Evolutionary conservation across 106 monocot species (phyloP), one percentile per base, ranked within the genome.

Genomic region (Agapanthus africanus): DNA sequence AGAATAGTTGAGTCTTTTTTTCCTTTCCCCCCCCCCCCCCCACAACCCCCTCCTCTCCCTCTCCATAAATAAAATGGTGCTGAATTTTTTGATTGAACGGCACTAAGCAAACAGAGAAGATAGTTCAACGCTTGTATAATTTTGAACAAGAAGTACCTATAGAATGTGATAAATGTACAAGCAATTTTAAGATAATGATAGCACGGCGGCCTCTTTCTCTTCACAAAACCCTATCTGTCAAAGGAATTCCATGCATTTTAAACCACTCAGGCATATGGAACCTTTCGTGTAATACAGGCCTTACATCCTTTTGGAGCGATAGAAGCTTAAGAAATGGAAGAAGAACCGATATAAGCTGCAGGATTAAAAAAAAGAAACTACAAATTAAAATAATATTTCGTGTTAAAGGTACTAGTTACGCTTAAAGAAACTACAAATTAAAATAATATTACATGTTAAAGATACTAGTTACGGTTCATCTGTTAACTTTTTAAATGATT

Each of bases 241-340:
- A 25, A 37, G 71, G 38, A 42, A 47, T 44, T 11, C 88, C 88
- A 31, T 83, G 87, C 47, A 83, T 71, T 54, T 78, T 60, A 76
- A 88, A 84, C 87, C 87, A 88, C 36, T 88, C 83, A 0, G 81
- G 83, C 83, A 88, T 88, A 79, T 76, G 80, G 57, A 84, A 88
- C 18, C 69, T 78, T 44, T 84, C 81, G 28, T 81, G 51, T 8
- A 88, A 49, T 0, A 74, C 70, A 31, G 84, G 83, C 69, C 88
- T 63, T 9, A 88, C 88, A 71, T 88, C 88, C 30, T 88, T 84
- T 71, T 88, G 80, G 31, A 70, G 56, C 42, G 88, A 84, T 2
- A 84, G 73, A 28, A 71, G 81, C 73, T 78, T 72, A 14, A 87
- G 75, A 41, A 87, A 78, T 1, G 87, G 87, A 72, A 87, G 87